Conservation (phyloP, 106 monocot species). For the Platanthera zijinensis region DNA sequence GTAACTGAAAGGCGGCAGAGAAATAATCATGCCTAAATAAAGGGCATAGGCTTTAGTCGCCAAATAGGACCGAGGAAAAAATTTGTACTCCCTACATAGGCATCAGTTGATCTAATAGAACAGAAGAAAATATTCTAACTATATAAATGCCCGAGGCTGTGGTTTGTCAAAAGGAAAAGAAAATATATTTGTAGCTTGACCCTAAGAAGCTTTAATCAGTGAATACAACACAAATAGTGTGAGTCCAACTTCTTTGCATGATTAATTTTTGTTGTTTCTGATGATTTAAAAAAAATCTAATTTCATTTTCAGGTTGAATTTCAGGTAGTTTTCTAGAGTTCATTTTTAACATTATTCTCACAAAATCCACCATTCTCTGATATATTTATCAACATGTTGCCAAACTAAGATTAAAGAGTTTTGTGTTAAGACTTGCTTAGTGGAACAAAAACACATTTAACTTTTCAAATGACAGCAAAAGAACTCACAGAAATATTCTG, state of each 20-base stretch:
- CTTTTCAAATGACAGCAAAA: not conserved
- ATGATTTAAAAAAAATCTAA: not conserved
- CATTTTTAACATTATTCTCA: not conserved
- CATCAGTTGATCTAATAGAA: not conserved
- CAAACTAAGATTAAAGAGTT: not conserved
- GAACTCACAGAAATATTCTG: conserved; percentile 71
- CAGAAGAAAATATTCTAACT: too few relatives aligned
- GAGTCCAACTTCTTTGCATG: not conserved
- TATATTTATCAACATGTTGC: not conserved
- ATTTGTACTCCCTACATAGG: not conserved
- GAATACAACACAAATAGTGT: not conserved
- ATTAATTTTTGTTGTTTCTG: not conserved
- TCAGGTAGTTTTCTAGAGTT: not conserved
- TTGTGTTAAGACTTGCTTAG: not conserved
- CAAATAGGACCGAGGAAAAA: not conserved
- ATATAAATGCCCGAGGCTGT: too few relatives aligned
- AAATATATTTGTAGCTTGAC: too few relatives aligned
- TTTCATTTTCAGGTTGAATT: not conserved
- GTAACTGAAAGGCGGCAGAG: not conserved
- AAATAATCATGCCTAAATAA: not conserved
- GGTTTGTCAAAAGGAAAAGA: too few relatives aligned
- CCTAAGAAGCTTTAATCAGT: too few relatives aligned
- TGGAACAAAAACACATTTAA: not conserved
- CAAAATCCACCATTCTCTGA: not conserved
- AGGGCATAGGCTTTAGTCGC: not conserved